Base-by-base conservation (phyloP, 2,329 filamentous ascomycete genomes). In the Monosporascus sp. region DNA sequence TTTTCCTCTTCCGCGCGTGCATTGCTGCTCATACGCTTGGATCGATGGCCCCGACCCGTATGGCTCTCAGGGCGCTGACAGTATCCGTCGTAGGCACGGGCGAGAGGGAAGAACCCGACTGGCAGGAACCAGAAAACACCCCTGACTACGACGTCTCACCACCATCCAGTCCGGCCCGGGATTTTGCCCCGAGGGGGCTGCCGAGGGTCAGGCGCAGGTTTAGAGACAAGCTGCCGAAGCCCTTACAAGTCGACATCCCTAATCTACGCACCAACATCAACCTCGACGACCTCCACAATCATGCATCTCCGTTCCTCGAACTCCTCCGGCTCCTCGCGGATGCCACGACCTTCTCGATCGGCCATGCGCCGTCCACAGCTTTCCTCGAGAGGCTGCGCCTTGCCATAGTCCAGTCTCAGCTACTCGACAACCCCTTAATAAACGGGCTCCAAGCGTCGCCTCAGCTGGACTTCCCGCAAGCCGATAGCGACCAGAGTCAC, bases 341-440 rank as follows among this genome's bases (percentile, higher is more conserved):
- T 51, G 65, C 64, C 40, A 63, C 68, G 15, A 67, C 64, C 40
- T 66, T 64, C n/a, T 67, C 65, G 5, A 68, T 68, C 53, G 65
- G 68, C 48, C 64, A 64, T 55, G 59, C 62, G 26, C 60, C 63
- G 28, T 65, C 65, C 41, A 63, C 64, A 52, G 64, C 62, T 17
- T 68, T 68, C 53, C 60, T 69, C 51, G 67, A 69, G 57, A 62
- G 66, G 26, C 59, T 69, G n/a, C 65, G 66, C 11, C 65, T 68
- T 44, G 62, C 64, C 45, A 68, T 68, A 48, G 60, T 68, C 24
- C 65, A 68, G 48, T 69, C 67, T 35, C 65, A 68, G 41, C 63
- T 69, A 26, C 50, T 68, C 37, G 65, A 68, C 31, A 64, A 68
- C 48, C 63, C 66, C n/a, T 59, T 67, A 48, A 56, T 62, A n/a